phyloP scores from a whole-genome alignment of 192 early-diverging fungal species.

The Umbelopsis sp. region DNA sequence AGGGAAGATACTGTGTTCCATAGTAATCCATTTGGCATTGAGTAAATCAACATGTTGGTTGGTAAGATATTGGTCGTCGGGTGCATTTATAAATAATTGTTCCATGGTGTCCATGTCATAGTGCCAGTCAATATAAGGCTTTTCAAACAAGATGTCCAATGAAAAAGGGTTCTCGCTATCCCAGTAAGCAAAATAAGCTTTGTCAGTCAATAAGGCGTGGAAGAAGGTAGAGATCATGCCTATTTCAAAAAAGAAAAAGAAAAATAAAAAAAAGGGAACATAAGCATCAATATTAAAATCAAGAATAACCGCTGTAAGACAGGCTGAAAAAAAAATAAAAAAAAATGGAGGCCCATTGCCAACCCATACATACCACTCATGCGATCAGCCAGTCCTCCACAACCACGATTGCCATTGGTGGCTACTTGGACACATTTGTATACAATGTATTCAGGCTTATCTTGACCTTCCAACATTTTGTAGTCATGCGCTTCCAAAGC shows the following conservation, averaged over 20 bases:
- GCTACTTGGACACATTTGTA: constrained; percentile 41
- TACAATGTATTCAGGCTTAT: constrained; percentile 30
- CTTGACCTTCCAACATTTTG: constrained; percentile 12
- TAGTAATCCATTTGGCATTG: constrained; percentile 25
- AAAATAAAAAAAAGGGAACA: no score
- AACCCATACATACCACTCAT: constrained; percentile 47
- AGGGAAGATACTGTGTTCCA: constrained; percentile 28
- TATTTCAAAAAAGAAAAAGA: neutral
- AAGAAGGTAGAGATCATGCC: constrained; percentile 52
- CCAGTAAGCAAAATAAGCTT: constrained; percentile 46
- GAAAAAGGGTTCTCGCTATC: constrained; percentile 36
- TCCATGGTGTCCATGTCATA: constrained; percentile 30
- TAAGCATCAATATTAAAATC: neutral
- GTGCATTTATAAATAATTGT: constrained; percentile 13
- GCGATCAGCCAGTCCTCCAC: constrained; percentile 50
- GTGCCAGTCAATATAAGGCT: constrained; percentile 44
- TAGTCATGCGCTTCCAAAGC: constrained; percentile 25
- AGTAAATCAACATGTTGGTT: constrained; percentile 28
- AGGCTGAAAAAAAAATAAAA: no score
- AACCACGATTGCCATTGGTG: constrained; percentile 38
- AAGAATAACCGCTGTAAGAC: no score
- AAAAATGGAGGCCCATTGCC: constrained; percentile 4
- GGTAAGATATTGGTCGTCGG: constrained; percentile 16
- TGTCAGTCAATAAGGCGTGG: constrained; percentile 41
- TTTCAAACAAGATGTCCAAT: constrained; percentile 40